Percentiles rank a stretch among this genome's conserved stretches.
These are phyloP conservation scores for Artemisia argyi DNA, from an alignment of 129 eudicot species.

Conservation along the genomic window DNA sequence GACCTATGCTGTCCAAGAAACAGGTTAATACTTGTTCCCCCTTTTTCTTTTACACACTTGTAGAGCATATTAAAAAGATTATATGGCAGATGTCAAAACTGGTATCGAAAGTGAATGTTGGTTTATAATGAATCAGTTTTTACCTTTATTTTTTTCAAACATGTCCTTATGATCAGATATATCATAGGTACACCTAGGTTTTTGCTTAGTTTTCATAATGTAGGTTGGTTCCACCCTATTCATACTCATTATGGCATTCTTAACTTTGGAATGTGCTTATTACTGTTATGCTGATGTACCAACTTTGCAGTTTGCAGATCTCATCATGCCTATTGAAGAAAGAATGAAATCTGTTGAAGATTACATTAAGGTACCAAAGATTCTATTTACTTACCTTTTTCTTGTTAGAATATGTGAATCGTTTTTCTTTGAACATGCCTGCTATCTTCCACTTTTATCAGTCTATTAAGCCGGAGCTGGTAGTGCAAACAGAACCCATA, in stretches of 20 bases:
- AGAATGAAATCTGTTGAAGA: constrained; percentile 67
- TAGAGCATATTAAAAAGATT: too few species aligned
- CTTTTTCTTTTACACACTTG: background rate
- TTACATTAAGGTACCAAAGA: constrained; percentile 63
- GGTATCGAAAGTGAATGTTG: too few species aligned
- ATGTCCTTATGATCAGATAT: too few species aligned
- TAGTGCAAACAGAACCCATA: constrained; percentile 84
- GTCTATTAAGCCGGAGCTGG: constrained; percentile 84
- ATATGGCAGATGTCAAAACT: too few species aligned
- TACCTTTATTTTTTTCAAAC: background rate
- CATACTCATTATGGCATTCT: constrained; percentile 8
- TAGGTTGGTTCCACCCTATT: too few species aligned
- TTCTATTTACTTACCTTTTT: background rate
- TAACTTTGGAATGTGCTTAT: background rate
- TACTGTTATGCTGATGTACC: constrained; percentile 13
- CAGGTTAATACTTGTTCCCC: constrained; percentile 41
- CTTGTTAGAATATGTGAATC: background rate
- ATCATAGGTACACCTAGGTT: too few species aligned
- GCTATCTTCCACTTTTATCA: constrained; percentile 30
- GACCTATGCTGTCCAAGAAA: constrained; percentile 79
- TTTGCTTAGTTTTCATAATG: background rate
- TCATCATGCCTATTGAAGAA: constrained; percentile 79
- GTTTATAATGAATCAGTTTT: background rate
- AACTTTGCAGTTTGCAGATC: constrained; percentile 61
- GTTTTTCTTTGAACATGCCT: too few species aligned